Conservation (phyloP, 805 yeast genomes). For the Saccharomyces eubayanus region DNA sequence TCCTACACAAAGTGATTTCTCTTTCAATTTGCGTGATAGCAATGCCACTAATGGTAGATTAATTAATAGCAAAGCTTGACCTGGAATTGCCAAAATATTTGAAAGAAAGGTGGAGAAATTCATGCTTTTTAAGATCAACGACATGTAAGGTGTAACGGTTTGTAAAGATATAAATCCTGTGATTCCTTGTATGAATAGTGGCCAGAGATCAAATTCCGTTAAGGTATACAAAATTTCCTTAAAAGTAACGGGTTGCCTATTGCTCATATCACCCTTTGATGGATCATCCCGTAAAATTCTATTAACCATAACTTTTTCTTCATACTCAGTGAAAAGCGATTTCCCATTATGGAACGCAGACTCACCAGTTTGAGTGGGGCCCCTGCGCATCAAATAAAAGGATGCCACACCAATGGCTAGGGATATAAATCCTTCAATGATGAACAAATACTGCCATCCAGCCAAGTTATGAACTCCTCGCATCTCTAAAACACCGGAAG, state of each 20-base stretch:
- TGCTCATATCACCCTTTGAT: conserved; percentile 54
- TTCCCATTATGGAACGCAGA: conserved; percentile 27
- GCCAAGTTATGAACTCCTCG: conserved; percentile 37
- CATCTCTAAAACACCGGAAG: conserved; percentile 47
- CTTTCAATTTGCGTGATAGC: conserved; percentile 31
- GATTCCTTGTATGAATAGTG: conserved; percentile 42
- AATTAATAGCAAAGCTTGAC: conserved; percentile 28
- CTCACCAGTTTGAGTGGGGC: conserved; percentile 40
- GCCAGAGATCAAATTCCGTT: conserved; percentile 48
- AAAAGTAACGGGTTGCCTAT: conserved; percentile 43
- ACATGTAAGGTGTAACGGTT: conserved; percentile 35
- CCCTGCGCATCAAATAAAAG: conserved; percentile 46
- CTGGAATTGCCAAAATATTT: conserved; percentile 45
- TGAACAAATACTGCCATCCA: conserved; percentile 62
- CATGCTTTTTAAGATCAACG: conserved; percentile 37
- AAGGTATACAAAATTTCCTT: conserved; percentile 34
- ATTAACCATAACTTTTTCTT: conserved; percentile 51
- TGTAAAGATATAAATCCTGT: conserved; percentile 32
- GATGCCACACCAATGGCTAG: conserved; percentile 42
- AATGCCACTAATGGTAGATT: conserved; percentile 24
- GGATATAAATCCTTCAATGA: conserved; percentile 56
- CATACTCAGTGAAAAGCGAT: conserved; percentile 42
- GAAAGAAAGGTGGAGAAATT: conserved; percentile 45
- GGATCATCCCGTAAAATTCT: conserved; percentile 58
- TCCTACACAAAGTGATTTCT: conserved; percentile 20